A percentile compares a stretch with the other conserved stretches of the same genome.
Evolutionary conservation across 768 basidiomycete genomes (phyloP).

Genomic region (Lyophyllum semitale): DNA sequence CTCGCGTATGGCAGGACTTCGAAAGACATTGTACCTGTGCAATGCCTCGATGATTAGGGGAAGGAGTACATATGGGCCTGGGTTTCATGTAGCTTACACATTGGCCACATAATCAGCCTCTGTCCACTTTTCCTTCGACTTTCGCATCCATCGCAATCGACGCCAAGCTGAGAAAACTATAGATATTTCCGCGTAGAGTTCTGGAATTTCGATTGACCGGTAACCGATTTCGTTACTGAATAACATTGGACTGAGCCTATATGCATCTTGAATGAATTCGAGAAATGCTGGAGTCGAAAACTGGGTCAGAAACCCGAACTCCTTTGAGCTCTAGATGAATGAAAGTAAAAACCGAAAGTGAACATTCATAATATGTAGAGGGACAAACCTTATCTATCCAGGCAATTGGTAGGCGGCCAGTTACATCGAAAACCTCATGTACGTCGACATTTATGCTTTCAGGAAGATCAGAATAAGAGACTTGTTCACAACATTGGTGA

Average conservation of each 20-base stretch:
- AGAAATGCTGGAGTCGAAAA: not conserved
- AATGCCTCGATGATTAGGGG: not conserved
- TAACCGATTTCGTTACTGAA: constrained; percentile 17
- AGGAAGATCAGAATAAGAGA: constrained; percentile 46
- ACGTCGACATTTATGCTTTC: constrained; percentile 36
- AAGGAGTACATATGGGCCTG: not conserved
- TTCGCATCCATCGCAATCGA: constrained; percentile 42
- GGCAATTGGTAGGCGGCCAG: constrained; percentile 33
- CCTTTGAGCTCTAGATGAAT: not conserved
- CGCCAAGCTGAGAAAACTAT: constrained; percentile 48
- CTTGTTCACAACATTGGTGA: constrained; percentile 51
- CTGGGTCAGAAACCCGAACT: not conserved
- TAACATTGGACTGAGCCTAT: not conserved
- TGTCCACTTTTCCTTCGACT: constrained; percentile 46
- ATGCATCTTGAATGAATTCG: not conserved
- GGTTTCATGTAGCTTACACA: constrained; percentile 38
- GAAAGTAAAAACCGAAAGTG: not conserved
- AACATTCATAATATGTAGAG: not conserved
- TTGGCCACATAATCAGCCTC: constrained; percentile 59
- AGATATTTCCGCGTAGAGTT: constrained; percentile 37
- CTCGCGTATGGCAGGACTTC: constrained; percentile 42
- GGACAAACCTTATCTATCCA: constrained; percentile 45
- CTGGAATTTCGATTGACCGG: constrained; percentile 18
- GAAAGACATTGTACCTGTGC: constrained; percentile 48
- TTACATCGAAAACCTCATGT: constrained; percentile 38